A percentile compares a stretch with the other conserved stretches of the same genome.
Evolutionary conservation across 495 filamentous ascomycete genomes (phyloP).

Genomic region (Jackrogersella multiformis): DNA sequence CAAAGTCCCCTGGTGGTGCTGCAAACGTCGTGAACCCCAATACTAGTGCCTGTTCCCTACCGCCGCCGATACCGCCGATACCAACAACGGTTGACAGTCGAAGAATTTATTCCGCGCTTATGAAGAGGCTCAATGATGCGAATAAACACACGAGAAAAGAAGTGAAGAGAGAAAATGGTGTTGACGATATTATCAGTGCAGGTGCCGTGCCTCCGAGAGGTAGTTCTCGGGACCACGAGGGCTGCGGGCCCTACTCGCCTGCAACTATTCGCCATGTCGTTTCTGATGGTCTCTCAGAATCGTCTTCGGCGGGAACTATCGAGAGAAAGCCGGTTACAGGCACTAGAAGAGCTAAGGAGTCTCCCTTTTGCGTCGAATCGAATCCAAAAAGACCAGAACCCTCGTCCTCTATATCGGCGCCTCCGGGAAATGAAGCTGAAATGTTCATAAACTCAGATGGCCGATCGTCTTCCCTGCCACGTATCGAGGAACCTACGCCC

Average conservation of each 20-base stretch:
- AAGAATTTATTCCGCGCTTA: conserved; percentile 76
- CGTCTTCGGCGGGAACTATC: conserved; percentile 11
- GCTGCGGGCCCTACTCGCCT: conserved; percentile 16
- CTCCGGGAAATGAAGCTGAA: background rate
- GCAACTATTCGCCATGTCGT: conserved; percentile 51
- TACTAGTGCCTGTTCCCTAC: conserved; percentile 3
- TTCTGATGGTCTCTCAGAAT: conserved; percentile 29
- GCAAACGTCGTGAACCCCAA: conserved; percentile 2
- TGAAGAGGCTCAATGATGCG: conserved; percentile 67
- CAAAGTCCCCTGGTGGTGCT: conserved; percentile 11
- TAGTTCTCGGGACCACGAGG: conserved; percentile 31
- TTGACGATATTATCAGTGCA: conserved; percentile 39
- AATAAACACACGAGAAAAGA: conserved; percentile 43
- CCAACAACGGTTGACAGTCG: conserved; percentile 64
- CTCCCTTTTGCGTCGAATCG: background rate
- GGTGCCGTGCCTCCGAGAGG: conserved; percentile 48
- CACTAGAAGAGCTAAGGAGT: background rate
- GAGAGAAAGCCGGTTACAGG: conserved; percentile 2
- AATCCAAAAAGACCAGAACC: background rate
- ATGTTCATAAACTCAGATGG: background rate
- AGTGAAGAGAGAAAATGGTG: conserved; percentile 43
- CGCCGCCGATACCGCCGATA: conserved; percentile 34
- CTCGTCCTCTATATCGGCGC: conserved; percentile 5
- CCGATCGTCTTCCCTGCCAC: background rate
- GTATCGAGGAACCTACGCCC: conserved; percentile 12